Evolutionary conservation across 1,139 yeast genomes (phyloP), one percentile per base, ranked within the genome.

Genomic region (Magnusiomyces tetraspermus): DNA sequence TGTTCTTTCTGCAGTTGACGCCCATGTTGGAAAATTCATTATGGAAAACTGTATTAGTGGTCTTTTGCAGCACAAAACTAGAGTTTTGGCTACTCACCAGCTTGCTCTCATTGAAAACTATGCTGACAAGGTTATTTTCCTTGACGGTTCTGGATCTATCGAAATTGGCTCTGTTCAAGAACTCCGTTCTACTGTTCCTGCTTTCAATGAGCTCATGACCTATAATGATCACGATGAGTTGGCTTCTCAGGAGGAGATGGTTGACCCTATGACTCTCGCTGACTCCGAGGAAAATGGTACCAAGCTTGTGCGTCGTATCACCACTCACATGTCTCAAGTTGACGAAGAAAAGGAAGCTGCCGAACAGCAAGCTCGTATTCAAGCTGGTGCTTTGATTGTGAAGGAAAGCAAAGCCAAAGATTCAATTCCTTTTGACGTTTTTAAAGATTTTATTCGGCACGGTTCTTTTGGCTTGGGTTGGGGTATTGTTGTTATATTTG

Each of bases 1-100:
- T 68, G 94, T 88, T 5, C 73, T 89, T 55, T 81, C 89, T 70
- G 97, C 96, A 1, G 96, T 89, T 15, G 97, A 89, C 72, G 87
- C 96, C 8, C 82, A 86, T 63, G 96, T 88, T 26, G 96, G 96
- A 45, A 82, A 80, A 59, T 85, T 83, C 62, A 85, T 89, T 50
- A 79, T 87, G 76, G 82, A 82, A 53, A 70, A 78, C 22, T 86
- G 95, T 67, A 68, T 88, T 49, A 57, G 77, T 56, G 90, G 85
- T 0, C 59, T 79, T 49, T 65, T 88, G 60, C 67, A 69, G 46
- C 69, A 71, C 11, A 81, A 77, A 61, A 89, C 96, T 0, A 75
- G 95, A 59, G 66, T 89, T 26, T 72, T 88, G 62, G 96, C 95
- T 0, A 88, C 96, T 0, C 96, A 87, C 68, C 95, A 87, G 64